Base-by-base conservation (phyloP, 176 grass and related monocot genomes). In the Raddia guianensis region DNA sequence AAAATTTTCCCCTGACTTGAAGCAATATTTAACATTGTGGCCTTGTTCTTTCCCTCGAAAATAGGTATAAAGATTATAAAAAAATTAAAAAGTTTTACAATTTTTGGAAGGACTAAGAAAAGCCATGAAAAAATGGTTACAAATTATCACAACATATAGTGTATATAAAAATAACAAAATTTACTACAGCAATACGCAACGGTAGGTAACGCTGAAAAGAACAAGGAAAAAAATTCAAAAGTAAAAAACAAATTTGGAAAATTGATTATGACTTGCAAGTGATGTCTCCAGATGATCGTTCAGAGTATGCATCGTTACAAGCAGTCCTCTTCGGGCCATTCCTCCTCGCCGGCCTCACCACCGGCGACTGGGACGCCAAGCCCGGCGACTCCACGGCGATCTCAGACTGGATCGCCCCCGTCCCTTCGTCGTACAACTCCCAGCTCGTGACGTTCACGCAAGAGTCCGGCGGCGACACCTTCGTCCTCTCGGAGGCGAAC, bases 281-380 rank as follows among this genome's bases (percentile, higher is more conserved):
- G 33, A 32, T 69, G 68, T 40, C 6, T 80, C 27, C 92, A 99
- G 96, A 99, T 88, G 90, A 99, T 56, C 85, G 96, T 49, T 64
- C 89, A 14, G 86, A 86, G 56, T 93, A 82, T 32, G 72, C 79
- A 51, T 86, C 92, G 5, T 63, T 95, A 6, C 87, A 95, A 74
- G 92, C 92, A 67, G 77, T 99, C 34, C 85, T 99, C 15, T 99
- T 95, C 52, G 96, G 93, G 0, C 96, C 92, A 3, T 93, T 90
- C 84, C 87, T 99, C 83, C 96, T 99, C 32, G 89, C 90, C 27
- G 96, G 96, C 58, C 76, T 95, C 62, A 84, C 96, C 49, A 88
- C 79, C n/a, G 86, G 86, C 3, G 84, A 99, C 53, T 95, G 92
- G 96, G 86, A 93, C 43, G 84, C 82, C 1, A 90, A 84, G 42